Conservation (phyloP, 805 yeast genomes). For the Teunomyces funiuensis region DNA sequence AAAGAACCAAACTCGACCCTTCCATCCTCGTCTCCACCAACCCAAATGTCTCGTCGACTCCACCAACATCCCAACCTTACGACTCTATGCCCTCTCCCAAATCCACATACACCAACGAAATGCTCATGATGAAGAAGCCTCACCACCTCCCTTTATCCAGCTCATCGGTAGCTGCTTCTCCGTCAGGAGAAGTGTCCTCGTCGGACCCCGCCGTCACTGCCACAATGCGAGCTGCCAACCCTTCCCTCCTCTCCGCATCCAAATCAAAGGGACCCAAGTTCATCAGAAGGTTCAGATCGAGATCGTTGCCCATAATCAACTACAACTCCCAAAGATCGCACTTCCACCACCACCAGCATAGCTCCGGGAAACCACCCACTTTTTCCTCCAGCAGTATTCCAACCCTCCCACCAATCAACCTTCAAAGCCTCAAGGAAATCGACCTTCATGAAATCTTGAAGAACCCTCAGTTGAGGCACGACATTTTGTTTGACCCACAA, state of each 20-base stretch:
- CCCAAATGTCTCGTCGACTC: slow-evolving; percentile 14
- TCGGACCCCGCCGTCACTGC: neutral
- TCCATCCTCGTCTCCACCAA: slow-evolving; percentile 15
- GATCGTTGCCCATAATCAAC: slow-evolving; percentile 44
- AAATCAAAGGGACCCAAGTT: slow-evolving; percentile 31
- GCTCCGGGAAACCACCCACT: slow-evolving; percentile 4
- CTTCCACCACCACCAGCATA: slow-evolving; percentile 19
- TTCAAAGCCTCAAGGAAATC: slow-evolving; percentile 78
- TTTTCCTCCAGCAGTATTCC: slow-evolving; percentile 27
- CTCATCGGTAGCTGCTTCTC: neutral
- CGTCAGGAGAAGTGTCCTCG: neutral
- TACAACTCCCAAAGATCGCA: slow-evolving; percentile 24
- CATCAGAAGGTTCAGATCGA: slow-evolving; percentile 36
- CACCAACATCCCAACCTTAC: slow-evolving; percentile 11
- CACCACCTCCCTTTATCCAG: slow-evolving; percentile 5
- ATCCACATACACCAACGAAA: slow-evolving; percentile 9
- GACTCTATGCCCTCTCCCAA: slow-evolving; percentile 12
- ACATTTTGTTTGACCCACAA: slow-evolving; percentile 87
- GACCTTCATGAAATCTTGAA: slow-evolving; percentile 85
- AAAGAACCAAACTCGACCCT: slow-evolving; percentile 22
- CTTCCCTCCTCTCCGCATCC: neutral
- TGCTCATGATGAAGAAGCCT: slow-evolving; percentile 8
- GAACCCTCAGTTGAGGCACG: slow-evolving; percentile 91
- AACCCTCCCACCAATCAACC: slow-evolving; percentile 77
- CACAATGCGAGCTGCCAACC: slow-evolving; percentile 1